phyloP scores from a whole-genome alignment of 306 rosid species.

The Cicer judaicum region DNA sequence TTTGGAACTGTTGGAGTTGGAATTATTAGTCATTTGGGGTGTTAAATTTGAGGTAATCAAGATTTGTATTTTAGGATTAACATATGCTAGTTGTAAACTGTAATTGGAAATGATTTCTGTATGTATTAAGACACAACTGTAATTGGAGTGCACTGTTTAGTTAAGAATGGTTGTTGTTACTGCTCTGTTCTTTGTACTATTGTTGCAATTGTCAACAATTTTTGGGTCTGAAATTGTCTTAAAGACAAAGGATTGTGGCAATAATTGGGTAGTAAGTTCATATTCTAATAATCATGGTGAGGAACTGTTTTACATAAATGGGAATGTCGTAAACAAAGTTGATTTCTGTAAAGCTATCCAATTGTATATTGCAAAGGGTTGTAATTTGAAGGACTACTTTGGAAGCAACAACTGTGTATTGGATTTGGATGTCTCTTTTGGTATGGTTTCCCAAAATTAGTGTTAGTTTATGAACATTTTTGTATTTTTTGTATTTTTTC shows the following conservation, averaged over 20 bases:
- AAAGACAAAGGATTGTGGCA: conserved; percentile 60
- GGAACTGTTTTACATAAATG: conserved; percentile 65
- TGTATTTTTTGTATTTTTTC: background rate
- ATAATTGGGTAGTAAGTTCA: conserved; percentile 56
- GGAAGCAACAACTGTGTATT: conserved; percentile 53
- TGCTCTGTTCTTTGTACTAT: conserved; percentile 50
- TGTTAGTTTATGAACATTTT: conserved; percentile 14
- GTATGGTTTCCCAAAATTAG: conserved; percentile 49
- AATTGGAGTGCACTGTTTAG: conserved; percentile 35
- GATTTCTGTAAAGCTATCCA: conserved; percentile 65
- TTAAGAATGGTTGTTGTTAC: conserved; percentile 53
- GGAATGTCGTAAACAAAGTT: conserved; percentile 56
- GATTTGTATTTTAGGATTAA: conserved; percentile 26
- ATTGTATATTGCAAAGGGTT: conserved; percentile 61
- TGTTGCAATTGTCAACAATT: conserved; percentile 56
- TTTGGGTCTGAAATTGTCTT: conserved; percentile 55
- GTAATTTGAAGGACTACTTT: conserved; percentile 56
- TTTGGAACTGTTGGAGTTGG: conserved; percentile 14
- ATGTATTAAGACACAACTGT: conserved; percentile 39
- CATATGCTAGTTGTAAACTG: background rate
- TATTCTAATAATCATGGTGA: conserved; percentile 50
- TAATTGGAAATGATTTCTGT: conserved; percentile 44
- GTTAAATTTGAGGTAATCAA: conserved; percentile 27
- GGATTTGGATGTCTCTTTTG: conserved; percentile 54
- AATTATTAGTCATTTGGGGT: conserved; percentile 19